These are phyloP conservation scores for Tetrastigma voinierianum DNA, from an alignment of 164 flowering plant genomes.

Conservation along the genomic window DNA sequence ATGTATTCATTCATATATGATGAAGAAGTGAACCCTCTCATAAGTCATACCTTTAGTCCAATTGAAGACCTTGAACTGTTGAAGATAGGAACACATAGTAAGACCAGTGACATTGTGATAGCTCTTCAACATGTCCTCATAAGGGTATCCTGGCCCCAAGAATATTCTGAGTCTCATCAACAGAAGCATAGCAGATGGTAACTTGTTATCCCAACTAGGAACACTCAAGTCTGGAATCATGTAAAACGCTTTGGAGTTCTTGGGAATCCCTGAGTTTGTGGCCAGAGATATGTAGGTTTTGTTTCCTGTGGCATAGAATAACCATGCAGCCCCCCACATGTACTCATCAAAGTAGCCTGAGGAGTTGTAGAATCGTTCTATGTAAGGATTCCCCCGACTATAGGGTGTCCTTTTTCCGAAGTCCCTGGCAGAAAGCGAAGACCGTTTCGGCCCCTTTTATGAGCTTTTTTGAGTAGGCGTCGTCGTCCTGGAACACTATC, in stretches of 20 bases:
- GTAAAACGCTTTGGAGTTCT: slow-evolving; percentile 42
- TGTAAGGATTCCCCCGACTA: slow-evolving; percentile 32
- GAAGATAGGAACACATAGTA: slow-evolving; percentile 77
- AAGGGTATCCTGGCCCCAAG: slow-evolving; percentile 42
- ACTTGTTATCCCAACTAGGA: slow-evolving; percentile 41
- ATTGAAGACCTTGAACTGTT: slow-evolving; percentile 47
- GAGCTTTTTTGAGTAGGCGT: slow-evolving; percentile 54
- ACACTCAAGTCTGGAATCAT: slow-evolving; percentile 14
- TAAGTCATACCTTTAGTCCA: slow-evolving; percentile 61
- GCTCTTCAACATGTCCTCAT: slow-evolving; percentile 55
- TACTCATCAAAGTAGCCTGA: slow-evolving; percentile 71
- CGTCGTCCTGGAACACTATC: slow-evolving; percentile 67
- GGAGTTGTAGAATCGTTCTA: slow-evolving; percentile 60
- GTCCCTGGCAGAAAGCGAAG: slow-evolving; percentile 55
- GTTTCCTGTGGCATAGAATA: slow-evolving; percentile 85
- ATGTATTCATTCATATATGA: too few relatives aligned
- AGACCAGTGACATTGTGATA: slow-evolving; percentile 59
- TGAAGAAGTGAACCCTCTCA: not conserved
- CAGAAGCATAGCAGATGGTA: slow-evolving; percentile 32
- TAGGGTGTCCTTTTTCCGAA: slow-evolving; percentile 29
- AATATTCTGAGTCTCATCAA: slow-evolving; percentile 32
- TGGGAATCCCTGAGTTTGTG: slow-evolving; percentile 46
- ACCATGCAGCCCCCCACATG: slow-evolving; percentile 87
- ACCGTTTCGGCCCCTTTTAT: slow-evolving; percentile 60
- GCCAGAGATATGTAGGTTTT: slow-evolving; percentile 47